Base-by-base conservation (phyloP, 495 filamentous ascomycete genomes). In the Penicillium soppii region DNA sequence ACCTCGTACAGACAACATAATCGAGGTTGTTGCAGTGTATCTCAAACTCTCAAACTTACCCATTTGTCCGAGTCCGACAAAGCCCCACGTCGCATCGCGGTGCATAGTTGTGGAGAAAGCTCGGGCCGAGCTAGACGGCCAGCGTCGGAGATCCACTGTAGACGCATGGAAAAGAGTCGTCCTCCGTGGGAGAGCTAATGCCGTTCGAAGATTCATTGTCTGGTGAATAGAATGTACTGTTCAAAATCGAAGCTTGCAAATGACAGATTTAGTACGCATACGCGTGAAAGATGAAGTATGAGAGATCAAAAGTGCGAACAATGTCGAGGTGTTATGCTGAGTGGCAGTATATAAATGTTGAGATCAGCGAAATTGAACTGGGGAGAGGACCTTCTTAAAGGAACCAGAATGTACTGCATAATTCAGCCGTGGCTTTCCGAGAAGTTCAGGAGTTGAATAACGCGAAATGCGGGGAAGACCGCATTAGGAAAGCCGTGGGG, bases 51-150 rank as follows among this genome's bases (percentile, higher is more conserved):
- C 12, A 22, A 36, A 66, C 83, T 40, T 78, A 90, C 85, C 90
- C 90, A 95, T 95, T 61, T 89, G 87, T 7, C 90, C 90, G 22
- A 95, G 71, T 3, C 90, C 90, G 56, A 95, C 85, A 67, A 95
- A 95, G 10, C 89, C 90, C 78, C 85, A 92, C 57, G 79, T 84
- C 52, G 83, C 82, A 58, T 82, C 70, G 48, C 80, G 71, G 22
- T 62, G 71, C 29, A 70, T 22, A 5, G 82, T 79, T 0, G 69
- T 74, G 21, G 86, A 84, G 55, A 89, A 89, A 29, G 66, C 59
- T 54, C 83, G 64, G 20, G 49, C 43, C 19, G 36, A 59, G 26
- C 43, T 48, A 10, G 55, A 46, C 40, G 51, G 57, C 48, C 56
- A 56, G 47, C 52, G 46, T 56, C 58, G 58, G 50, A 25, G 12